Conservation (phyloP, 768 basidiomycete genomes). For the Tylopilus subfusipes region DNA sequence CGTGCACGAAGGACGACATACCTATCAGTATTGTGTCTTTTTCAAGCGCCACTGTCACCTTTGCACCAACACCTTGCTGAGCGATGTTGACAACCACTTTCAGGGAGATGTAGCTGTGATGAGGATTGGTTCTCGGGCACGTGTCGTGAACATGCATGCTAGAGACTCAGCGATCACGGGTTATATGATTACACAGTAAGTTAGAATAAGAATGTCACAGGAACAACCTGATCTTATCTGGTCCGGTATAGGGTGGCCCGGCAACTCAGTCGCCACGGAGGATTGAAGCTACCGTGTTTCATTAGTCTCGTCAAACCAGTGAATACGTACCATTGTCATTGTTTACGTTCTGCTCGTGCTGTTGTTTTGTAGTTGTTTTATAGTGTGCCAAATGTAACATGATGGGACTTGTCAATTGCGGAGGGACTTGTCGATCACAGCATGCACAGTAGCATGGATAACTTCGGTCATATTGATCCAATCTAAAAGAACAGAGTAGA, state of each 20-base stretch:
- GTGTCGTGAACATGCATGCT: neutral
- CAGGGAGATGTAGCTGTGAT: neutral
- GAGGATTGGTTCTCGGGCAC: neutral
- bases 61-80: neutral
- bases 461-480: too few species aligned
- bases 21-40: too few species aligned
- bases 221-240: too few species aligned
- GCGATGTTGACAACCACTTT: neutral
- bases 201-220: too few species aligned
- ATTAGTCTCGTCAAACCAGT: too few species aligned
- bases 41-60: neutral
- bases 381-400: too few species aligned
- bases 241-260: neutral
- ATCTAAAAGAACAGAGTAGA: too few species aligned
- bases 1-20: neutral
- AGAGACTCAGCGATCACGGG: neutral
- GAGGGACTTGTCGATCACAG: too few species aligned
- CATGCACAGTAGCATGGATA: too few species aligned
- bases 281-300: too few species aligned
- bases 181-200: neutral
- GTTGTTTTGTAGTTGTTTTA: too few species aligned
- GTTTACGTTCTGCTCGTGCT: neutral
- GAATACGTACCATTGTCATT: neutral
- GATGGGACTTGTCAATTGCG: too few species aligned
- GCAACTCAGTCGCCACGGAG: neutral